Conservation (phyloP, 257 asterid species). For the Fraxinus anomala region DNA sequence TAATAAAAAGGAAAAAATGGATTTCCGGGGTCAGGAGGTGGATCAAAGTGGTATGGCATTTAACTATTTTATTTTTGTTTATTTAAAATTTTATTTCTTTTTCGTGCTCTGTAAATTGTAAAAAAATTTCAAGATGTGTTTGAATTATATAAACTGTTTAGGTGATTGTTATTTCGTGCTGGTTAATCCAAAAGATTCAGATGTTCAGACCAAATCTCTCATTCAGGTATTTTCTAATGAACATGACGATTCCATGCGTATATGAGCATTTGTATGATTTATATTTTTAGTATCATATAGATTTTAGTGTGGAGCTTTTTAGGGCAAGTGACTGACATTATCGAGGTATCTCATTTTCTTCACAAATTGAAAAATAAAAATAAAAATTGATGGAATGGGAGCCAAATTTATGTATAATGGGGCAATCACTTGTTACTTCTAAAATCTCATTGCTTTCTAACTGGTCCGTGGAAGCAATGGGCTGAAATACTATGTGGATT, state of each 20-base stretch:
- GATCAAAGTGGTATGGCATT: conserved; percentile 44
- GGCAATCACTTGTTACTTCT: background rate
- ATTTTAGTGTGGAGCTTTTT: background rate
- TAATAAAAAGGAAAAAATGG: conserved; percentile 15
- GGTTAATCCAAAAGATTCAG: conserved; percentile 73
- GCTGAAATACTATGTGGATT: background rate
- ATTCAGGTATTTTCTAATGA: conserved; percentile 57
- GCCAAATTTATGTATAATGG: background rate
- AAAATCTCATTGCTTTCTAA: too few relatives aligned
- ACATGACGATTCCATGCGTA: background rate
- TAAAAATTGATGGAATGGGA: background rate
- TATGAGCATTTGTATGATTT: background rate
- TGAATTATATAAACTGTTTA: conserved; percentile 19
- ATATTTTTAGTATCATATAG: background rate
- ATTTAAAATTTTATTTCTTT: background rate
- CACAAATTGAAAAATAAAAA: background rate
- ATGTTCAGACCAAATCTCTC: conserved; percentile 49
- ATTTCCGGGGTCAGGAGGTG: conserved; percentile 21
- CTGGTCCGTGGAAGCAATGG: background rate
- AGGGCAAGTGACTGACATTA: background rate
- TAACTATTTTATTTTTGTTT: background rate
- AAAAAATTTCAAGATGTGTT: background rate
- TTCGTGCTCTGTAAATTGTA: background rate
- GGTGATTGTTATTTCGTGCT: conserved; percentile 63
- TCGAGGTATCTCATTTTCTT: background rate